Base-by-base conservation (phyloP, 345 rosid species). In the Pelargonium nanum region DNA sequence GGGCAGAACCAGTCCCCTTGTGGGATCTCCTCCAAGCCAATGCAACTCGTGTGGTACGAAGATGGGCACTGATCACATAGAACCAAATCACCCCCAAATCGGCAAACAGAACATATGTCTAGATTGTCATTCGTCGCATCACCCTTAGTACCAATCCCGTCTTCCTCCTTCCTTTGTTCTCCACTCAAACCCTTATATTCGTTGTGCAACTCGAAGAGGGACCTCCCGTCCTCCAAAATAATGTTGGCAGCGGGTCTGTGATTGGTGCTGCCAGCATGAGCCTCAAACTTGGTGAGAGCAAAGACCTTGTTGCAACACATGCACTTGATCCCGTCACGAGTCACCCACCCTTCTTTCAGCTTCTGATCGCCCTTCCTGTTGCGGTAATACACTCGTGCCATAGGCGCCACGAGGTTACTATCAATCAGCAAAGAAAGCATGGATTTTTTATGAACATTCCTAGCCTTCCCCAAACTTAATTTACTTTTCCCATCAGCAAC, bases 1-100 rank as follows among this genome's bases (percentile, higher is more conserved):
- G 89, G 80, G 65, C 96, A 89, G 70, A 83, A 92, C 95, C 93
- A 92, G 64, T 85, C 86, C 67, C 93, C 96, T 28, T 80, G 87
- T 2, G 95, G 96, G 73, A 87, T 59, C 64, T 71, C 81, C 96
- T 83, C 58, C 55, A 65, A 19, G 63, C 83, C 86, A n/a, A 92
- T 78, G 76, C 96, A 92, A 57, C 61, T 65, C 69, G 60, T 64
- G 71, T 89, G 98, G 73, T 78, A 92, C 48, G 96, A 76, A n/a
- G 98, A 76, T 65, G 93, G 98, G 58, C 98, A 89, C 28, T 67
- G 77, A 62, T 89, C 96, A 62, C 93, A 92, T 56, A 89, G 77
- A 53, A 89, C 65, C 32, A 87, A 75, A 56, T 83, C 78, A 53
- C 98, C 95, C 3, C 96, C 96, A 52, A 79, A 85, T 50, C 78